Evolutionary conservation across 768 basidiomycete species (phyloP), one percentile per base, ranked within the genome.

Genomic region (Grammothele lineata): DNA sequence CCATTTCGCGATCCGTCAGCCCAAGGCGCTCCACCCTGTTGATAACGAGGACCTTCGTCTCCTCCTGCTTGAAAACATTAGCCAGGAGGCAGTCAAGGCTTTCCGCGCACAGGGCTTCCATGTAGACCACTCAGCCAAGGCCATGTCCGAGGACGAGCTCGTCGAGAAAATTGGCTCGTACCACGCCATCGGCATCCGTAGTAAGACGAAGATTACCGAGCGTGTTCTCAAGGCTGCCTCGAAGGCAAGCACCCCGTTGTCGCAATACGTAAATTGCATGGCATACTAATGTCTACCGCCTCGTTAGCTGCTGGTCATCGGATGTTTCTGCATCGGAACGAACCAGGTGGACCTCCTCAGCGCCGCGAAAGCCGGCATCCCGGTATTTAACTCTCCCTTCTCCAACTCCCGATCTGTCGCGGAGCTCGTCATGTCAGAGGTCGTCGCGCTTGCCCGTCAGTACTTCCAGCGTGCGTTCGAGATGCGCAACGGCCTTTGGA

Each of bases 401-500:
- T 94, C 92, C 63, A 98, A 96, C 74, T 98, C 96, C 25, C 90
- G 96, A 57, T 98, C 96, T 1, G 96, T 99, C 45, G 96, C 96
- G 33, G 96, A 99, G 70, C 83, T 99, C 39, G 96, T 99, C 67
- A 81, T 99, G 68, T 77, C 84, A 48, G 96, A 99, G 68, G 76
- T 98, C 59, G 80, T 99, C 60, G 87, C 87, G 3, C 84, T 99
- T 54, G 95, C 95, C 3, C 86, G 96, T 21, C 96, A 99, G 63
- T 80, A 95, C 57, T 83, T 83, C 58, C 89, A 99, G 68, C 87
- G 96, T 46, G 71, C 85, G 19, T 80, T 75, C 57, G 96, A 99
- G 71, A 77, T 99, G 72, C 83, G 81, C 45, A 75, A 81, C 26
- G 96, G 96, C 37, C 67, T 87, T 60, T 99, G 96, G 96, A 98